Evolutionary conservation across 306 rosid species (phyloP).

Genomic region (Malus sylvestris): DNA sequence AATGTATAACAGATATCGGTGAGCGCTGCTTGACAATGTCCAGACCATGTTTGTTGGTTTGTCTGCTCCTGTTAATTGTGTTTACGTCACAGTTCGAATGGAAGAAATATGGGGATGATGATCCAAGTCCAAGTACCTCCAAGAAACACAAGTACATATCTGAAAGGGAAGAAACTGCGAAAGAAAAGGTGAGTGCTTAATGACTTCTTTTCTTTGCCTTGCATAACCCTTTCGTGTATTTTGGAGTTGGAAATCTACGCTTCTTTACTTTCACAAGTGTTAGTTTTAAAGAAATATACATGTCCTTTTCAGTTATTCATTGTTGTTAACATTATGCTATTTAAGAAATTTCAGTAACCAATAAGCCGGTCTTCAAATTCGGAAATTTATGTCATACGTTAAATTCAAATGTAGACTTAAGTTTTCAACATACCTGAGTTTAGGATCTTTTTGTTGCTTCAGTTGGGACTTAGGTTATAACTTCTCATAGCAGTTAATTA

Average conservation of each 20-base stretch:
- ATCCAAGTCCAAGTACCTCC: slow-evolving; percentile 30
- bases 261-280: background rate
- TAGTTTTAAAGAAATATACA: background rate
- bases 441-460: background rate
- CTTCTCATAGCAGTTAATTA: background rate
- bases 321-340: too few relatives aligned
- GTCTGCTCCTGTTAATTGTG: slow-evolving; percentile 46
- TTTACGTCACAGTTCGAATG: slow-evolving; percentile 62
- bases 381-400: background rate
- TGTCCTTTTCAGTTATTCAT: background rate
- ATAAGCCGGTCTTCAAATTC: background rate
- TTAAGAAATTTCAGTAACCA: background rate
- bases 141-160: slow-evolving; percentile 30
- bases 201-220: background rate
- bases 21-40: slow-evolving; percentile 33
- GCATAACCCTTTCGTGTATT: background rate
- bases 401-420: background rate
- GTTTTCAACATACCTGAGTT: background rate
- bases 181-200: slow-evolving; percentile 37
- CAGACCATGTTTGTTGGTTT: slow-evolving; percentile 52
- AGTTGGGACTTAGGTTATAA: background rate
- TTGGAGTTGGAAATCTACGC: background rate
- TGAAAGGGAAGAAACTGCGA: slow-evolving; percentile 44
- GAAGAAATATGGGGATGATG: slow-evolving; percentile 50
- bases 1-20: slow-evolving; percentile 22